phyloP scores from a whole-genome alignment of 805 yeast genomes.

The Starmerella tilneyi region DNA sequence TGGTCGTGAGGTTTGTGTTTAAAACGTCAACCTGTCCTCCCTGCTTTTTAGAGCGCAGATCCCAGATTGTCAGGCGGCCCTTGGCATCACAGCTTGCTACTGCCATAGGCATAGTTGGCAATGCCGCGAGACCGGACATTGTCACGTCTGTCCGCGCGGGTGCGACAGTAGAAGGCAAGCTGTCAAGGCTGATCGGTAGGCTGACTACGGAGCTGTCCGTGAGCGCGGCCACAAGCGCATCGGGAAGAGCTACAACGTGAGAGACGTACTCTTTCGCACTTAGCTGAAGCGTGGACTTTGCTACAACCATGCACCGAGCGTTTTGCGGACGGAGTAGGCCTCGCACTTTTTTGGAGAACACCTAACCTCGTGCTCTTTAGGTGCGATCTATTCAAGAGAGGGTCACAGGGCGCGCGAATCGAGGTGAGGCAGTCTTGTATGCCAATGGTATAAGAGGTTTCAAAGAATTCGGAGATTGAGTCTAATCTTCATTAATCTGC shows the following conservation, averaged over 20 bases:
- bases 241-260: slow-evolving; percentile 13
- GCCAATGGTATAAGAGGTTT: not conserved
- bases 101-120: slow-evolving; percentile 17
- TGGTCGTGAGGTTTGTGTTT: slow-evolving; percentile 13
- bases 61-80: slow-evolving; percentile 18
- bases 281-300: slow-evolving; percentile 10
- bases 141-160: not conserved
- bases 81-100: slow-evolving; percentile 14
- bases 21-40: slow-evolving; percentile 8
- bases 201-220: slow-evolving; percentile 22
- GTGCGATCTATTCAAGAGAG: too few species aligned
- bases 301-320: slow-evolving; percentile 12
- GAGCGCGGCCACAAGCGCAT: slow-evolving; percentile 17
- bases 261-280: slow-evolving; percentile 21
- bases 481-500: not conserved
- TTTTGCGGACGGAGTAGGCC: not conserved
- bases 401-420: too few species aligned
- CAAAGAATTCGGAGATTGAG: not conserved
- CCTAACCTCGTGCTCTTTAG: not conserved
- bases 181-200: slow-evolving; percentile 12
- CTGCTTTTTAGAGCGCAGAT: slow-evolving; percentile 14
- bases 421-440: not conserved
- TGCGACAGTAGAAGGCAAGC: not conserved
- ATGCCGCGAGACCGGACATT: slow-evolving; percentile 15
- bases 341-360: not conserved